These are phyloP conservation scores for Starmerella sirachaensis DNA, from an alignment of 805 yeast genomes.

Conservation along the genomic window DNA sequence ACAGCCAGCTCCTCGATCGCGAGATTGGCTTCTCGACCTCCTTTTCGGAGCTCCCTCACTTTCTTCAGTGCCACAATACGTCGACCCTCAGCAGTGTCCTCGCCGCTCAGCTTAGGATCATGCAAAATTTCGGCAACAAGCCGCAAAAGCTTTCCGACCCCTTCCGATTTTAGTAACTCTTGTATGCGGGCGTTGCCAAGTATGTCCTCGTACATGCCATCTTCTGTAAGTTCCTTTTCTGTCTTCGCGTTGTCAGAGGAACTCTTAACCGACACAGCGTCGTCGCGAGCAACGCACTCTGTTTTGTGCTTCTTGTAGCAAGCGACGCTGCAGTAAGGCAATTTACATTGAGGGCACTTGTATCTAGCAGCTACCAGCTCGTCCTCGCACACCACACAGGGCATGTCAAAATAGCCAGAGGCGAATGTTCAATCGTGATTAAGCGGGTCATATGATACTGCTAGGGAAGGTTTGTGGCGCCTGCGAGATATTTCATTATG, in stretches of 20 bases:
- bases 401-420: too few relatives aligned
- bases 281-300: slow-evolving; percentile 30
- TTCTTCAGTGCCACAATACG: slow-evolving; percentile 49
- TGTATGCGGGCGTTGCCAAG: slow-evolving; percentile 34
- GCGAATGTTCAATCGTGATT: too few relatives aligned
- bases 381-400: slow-evolving; percentile 12
- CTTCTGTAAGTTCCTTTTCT: slow-evolving; percentile 4
- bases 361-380: slow-evolving; percentile 30
- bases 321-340: slow-evolving; percentile 39
- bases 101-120: slow-evolving; percentile 39
- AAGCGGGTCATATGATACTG: too few relatives aligned
- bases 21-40: slow-evolving; percentile 56
- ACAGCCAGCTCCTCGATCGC: slow-evolving; percentile 58
- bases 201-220: background rate
- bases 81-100: slow-evolving; percentile 42
- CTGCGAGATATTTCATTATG: too few relatives aligned
- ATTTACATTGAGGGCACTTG: slow-evolving; percentile 43
- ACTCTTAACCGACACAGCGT: too few relatives aligned
- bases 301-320: slow-evolving; percentile 43
- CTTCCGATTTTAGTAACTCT: slow-evolving; percentile 38
- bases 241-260: background rate
- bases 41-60: slow-evolving; percentile 45
- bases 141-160: slow-evolving; percentile 46
- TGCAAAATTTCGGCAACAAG: slow-evolving; percentile 38
- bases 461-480: too few relatives aligned